Base-by-base conservation (phyloP, 129 eudicot genomes). In the Lactuca saligna region DNA sequence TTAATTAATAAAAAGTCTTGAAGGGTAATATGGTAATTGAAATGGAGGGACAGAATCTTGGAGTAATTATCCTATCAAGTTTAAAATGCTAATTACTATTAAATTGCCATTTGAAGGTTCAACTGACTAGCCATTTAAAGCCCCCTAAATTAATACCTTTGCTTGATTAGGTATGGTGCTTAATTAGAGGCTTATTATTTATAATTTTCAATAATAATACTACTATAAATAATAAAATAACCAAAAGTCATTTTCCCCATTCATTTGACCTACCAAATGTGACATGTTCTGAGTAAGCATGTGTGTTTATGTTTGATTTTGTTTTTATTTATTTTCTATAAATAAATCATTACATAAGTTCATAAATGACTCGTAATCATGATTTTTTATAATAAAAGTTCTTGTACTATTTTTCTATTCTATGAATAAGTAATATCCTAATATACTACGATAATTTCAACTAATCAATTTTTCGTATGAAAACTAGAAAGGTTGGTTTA, bases 51-150 rank as follows among this genome's bases (percentile, higher is more conserved):
- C 48, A 70, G 83, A 76, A 81, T 87, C 87, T 81, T 61, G 71
- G 68, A 44, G 61, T 81, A 69, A 75, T 69, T 77, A 71, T 33
- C 17, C 34, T 51, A 71, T 73, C n/a, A 50, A 35, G 46, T 57
- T 17, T 50, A 75, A 71, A 73, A 83, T 81, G 79, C 81, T 69
- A 81, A 66, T 65, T 46, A 81, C n/a, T 81, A 72, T 72, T 50
- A 55, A 57, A 55, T 41, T 72, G 68, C 65, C 66, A 65, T 48
- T 75, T 20, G 71, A 29, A 31, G 70, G 63, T 67, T 49, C 37
- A 29, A 72, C 68, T 59, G 72, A 67, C 73, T 60, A 77, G 42
- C 44, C 42, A 68, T 38, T 58, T 54, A 65, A 64, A 65, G 53
- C 51, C 57, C 11, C 32, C 50, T 70, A 50, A 29, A 60, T 11